A percentile compares a stretch with the other conserved stretches of the same genome.
Conservation (phyloP, 371 early-diverging fungal genomes). For the Lichtheimia hyalospora region DNA sequence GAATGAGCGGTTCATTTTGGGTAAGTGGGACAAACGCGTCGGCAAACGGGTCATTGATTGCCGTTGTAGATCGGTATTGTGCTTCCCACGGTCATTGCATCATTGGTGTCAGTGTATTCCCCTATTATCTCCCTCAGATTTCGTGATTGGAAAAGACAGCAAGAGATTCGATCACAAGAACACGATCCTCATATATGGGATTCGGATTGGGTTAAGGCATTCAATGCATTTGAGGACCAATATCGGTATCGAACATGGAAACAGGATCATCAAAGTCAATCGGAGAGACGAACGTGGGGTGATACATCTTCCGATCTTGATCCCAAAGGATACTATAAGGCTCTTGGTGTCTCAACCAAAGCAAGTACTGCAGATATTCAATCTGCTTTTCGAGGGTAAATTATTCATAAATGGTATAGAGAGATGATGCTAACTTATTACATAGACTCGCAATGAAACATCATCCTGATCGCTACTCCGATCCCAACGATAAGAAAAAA, state of each 20-base stretch:
- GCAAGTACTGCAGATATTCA: slow-evolving; percentile 60
- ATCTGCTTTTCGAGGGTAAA: slow-evolving; percentile 57
- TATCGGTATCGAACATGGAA: slow-evolving; percentile 54
- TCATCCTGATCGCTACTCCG: slow-evolving; percentile 59
- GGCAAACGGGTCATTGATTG: no score
- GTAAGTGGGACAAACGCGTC: slow-evolving; percentile 15
- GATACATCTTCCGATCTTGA: slow-evolving; percentile 18
- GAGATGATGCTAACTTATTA: background rate
- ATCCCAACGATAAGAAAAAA: slow-evolving; percentile 48
- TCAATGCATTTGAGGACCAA: slow-evolving; percentile 56
- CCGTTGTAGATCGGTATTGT: slow-evolving; percentile 51
- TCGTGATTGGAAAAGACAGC: slow-evolving; percentile 48
- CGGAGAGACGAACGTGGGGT: slow-evolving; percentile 4
- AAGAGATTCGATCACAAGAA: slow-evolving; percentile 47
- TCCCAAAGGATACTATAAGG: slow-evolving; percentile 51
- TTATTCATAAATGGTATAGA: background rate
- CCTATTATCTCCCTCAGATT: slow-evolving; percentile 49
- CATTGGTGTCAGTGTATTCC: slow-evolving; percentile 54
- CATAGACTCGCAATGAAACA: slow-evolving; percentile 48
- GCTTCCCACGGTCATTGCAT: slow-evolving; percentile 50
- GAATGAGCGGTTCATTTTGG: slow-evolving; percentile 49
- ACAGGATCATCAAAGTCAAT: slow-evolving; percentile 38
- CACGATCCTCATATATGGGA: slow-evolving; percentile 54
- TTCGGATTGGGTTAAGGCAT: slow-evolving; percentile 54
- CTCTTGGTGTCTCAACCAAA: slow-evolving; percentile 37